Base-by-base conservation (phyloP, 179 eudicot species). In the Drosera spatulata region DNA sequence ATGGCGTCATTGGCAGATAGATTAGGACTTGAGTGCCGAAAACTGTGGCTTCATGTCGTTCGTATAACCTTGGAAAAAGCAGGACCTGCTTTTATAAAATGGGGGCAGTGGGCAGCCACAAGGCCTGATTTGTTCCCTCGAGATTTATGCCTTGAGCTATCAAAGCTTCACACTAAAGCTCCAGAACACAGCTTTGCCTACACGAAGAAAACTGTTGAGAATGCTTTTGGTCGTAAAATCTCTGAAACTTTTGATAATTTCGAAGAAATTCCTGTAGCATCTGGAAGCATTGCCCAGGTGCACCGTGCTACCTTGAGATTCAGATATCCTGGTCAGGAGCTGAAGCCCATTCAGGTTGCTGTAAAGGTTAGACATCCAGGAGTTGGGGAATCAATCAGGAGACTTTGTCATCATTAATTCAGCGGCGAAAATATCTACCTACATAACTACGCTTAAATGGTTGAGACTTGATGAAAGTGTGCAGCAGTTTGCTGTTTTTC, bases 21-120 rank as follows among this genome's bases (percentile, higher is more conserved):
- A 62, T 78, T 82, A 69, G 96, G 96, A 49, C 76, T 71, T 56
- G 44, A 70, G 58, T 93, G 78, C 61, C 79, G 99, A 69, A 79
- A 71, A 63, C 12, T 50, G 33, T 93, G 99, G 99, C 95, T 93
- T 60, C 85, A 73, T 57, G 53, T 81, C 61, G 90, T 93, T 63
- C 99, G 69, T 71, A 85, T 71, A 49, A 86, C 95, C 44, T 81
- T 93, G 6, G 99, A 93, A 70, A 75, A 44, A 74, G 99, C 96
- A n/a, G 99, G 99, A 38, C 99, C 99, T 44, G 99, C 99, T 39
- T 89, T 93, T 70, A 93, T 93, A 63, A 93, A 93, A 68, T 93
- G 99, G 99, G 99, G 99, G 40, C 99, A 93, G 44, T 93, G 99
- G 99, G 99, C 99, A 40, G 96, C 96, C 62, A 86, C 99, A 52